Evolutionary conservation across 176 grass and related monocot genomes (phyloP).

Genomic region (Musa acuminata): DNA sequence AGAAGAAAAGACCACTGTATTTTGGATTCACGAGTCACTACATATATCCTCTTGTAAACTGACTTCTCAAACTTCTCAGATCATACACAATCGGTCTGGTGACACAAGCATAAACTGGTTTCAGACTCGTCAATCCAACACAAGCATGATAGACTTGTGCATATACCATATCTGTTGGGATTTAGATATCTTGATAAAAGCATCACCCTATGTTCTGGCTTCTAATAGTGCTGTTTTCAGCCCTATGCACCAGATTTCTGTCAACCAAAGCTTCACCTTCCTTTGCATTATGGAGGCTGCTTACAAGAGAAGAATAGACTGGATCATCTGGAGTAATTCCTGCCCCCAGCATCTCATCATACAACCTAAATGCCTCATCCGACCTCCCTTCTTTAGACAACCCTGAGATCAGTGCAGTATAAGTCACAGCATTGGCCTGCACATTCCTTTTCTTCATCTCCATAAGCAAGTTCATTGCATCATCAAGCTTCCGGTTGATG

Average conservation of each 20-base stretch:
- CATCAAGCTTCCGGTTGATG: slow-evolving; percentile 52
- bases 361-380: slow-evolving; percentile 61
- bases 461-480: slow-evolving; percentile 58
- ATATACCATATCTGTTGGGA: not conserved
- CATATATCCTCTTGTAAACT: not conserved
- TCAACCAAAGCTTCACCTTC: slow-evolving; percentile 3
- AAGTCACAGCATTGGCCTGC: slow-evolving; percentile 51
- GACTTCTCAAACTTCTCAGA: not conserved
- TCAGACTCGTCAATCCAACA: not conserved
- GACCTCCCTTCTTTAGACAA: slow-evolving; percentile 70
- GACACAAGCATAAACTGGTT: not conserved
- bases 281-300: slow-evolving; percentile 50
- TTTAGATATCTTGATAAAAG: not conserved
- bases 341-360: slow-evolving; percentile 58
- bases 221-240: not conserved
- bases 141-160: not conserved
- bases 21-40: not conserved
- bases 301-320: slow-evolving; percentile 59
- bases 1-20: not conserved
- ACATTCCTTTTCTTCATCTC: slow-evolving; percentile 57
- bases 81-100: not conserved
- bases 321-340: slow-evolving; percentile 64
- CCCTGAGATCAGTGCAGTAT: slow-evolving; percentile 71
- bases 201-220: too few species aligned
- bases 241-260: not conserved